Evolutionary conservation across 2,329 filamentous ascomycete species (phyloP).

Genomic region (Sclerotinia trifoliorum): DNA sequence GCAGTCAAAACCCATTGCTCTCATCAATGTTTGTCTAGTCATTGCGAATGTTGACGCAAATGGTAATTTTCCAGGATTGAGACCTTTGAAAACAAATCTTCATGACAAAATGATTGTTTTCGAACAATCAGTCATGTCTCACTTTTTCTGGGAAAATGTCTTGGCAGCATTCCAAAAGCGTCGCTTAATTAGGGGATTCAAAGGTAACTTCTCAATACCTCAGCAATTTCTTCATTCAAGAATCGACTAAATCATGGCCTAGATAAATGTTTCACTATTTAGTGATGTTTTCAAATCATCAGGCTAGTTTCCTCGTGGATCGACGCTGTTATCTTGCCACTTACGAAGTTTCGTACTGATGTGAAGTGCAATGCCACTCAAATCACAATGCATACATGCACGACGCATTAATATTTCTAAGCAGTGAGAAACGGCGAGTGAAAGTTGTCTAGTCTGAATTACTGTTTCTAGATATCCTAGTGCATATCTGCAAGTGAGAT

Average conservation of each 20-base stretch:
- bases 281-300: background rate
- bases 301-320: background rate
- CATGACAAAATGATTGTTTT: background rate
- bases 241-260: background rate
- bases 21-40: background rate
- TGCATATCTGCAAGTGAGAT: conserved; percentile 15
- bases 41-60: background rate
- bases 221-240: background rate
- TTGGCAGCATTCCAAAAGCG: conserved; percentile 10
- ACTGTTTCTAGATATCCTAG: background rate
- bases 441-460: background rate
- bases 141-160: background rate
- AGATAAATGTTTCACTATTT: background rate
- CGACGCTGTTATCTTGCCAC: too few relatives aligned
- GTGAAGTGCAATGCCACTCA: background rate
- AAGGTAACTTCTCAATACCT: background rate
- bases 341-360: background rate
- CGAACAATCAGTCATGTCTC: background rate
- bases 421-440: background rate
- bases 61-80: background rate
- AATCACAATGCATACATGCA: background rate
- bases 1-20: background rate
- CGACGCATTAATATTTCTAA: too few relatives aligned
- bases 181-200: conserved; percentile 11
- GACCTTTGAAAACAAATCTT: background rate